Percentiles rank a stretch among this genome's conserved stretches.
phyloP scores from a whole-genome alignment of 83 land plant genomes.

The Picea abies region DNA sequence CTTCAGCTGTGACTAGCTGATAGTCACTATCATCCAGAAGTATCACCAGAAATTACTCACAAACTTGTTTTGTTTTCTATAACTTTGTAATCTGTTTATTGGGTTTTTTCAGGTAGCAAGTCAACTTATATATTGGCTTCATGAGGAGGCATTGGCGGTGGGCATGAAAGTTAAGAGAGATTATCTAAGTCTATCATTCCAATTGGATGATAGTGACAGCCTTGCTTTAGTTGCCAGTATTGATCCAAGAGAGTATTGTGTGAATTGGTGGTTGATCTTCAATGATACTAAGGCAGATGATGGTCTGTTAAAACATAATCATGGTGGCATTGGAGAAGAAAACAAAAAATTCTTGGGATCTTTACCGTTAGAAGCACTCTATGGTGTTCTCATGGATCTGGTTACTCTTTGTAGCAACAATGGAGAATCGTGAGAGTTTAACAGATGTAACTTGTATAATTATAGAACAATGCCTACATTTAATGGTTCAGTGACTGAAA shows the following conservation, averaged over 20 bases:
- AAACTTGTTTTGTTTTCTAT: neutral
- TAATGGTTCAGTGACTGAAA: no score
- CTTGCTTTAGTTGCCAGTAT: conserved; percentile 63
- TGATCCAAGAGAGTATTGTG: conserved; percentile 64
- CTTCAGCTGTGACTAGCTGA: neutral
- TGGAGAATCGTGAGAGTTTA: conserved; percentile 14
- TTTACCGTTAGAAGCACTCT: conserved; percentile 54
- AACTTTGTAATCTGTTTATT: neutral
- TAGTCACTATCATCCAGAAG: neutral
- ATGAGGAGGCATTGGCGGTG: conserved; percentile 70
- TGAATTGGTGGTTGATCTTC: conserved; percentile 84
- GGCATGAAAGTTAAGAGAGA: conserved; percentile 77
- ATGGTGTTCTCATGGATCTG: conserved; percentile 70
- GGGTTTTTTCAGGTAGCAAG: conserved; percentile 58
- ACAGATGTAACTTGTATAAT: neutral
- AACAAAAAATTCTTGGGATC: conserved; percentile 59
- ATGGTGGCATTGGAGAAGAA: conserved; percentile 19
- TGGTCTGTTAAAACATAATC: conserved; percentile 21
- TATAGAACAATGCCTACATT: neutral
- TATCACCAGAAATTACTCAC: neutral
- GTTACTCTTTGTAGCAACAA: conserved; percentile 47
- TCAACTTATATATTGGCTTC: conserved; percentile 74
- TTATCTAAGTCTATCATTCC: conserved; percentile 55
- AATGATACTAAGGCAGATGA: conserved; percentile 41
- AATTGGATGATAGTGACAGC: conserved; percentile 63